Percentiles rank a stretch among this genome's conserved stretches.
These are phyloP conservation scores for Neopestalotiopsis sp. DNA, from an alignment of 2,329 filamentous ascomycete genomes.

Conservation along the genomic window DNA sequence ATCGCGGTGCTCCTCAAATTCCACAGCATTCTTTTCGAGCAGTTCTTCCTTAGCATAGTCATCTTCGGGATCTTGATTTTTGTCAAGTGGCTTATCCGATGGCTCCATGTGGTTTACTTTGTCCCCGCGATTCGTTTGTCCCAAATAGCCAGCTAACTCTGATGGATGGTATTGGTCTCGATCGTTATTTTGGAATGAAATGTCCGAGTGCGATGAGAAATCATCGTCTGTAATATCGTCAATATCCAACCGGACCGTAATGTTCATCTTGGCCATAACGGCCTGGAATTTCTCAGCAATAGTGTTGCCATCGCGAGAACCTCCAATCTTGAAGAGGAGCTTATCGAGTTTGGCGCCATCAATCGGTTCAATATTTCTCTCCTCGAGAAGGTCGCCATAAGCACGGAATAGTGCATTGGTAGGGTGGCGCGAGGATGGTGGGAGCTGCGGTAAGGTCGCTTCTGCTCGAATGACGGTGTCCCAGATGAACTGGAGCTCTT, in stretches of 20 bases:
- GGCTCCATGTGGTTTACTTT: neutral
- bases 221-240: conserved; percentile 34
- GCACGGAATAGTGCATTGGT: conserved; percentile 82
- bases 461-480: conserved; percentile 77
- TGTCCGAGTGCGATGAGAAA: conserved; percentile 22
- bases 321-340: conserved; percentile 80
- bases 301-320: conserved; percentile 60
- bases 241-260: conserved; percentile 68
- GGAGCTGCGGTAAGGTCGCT: conserved; percentile 60
- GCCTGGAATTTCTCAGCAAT: conserved; percentile 74
- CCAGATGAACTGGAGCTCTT: conserved; percentile 81
- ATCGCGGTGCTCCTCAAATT: conserved; percentile 29
- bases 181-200: conserved; percentile 11
- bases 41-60: neutral
- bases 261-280: conserved; percentile 72
- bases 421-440: conserved; percentile 68
- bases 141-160: conserved; percentile 6
- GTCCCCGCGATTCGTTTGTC: neutral
- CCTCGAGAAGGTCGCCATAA: conserved; percentile 77
- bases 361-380: conserved; percentile 73
- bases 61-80: neutral
- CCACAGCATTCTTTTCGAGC: conserved; percentile 30
- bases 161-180: conserved; percentile 18
- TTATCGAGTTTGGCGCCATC: conserved; percentile 78
- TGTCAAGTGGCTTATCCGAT: neutral